A percentile compares a stretch with the other conserved stretches of the same genome.
These are phyloP conservation scores for Streptanthus diversifolius DNA, from an alignment of 345 rosid species.

Conservation along the genomic window DNA sequence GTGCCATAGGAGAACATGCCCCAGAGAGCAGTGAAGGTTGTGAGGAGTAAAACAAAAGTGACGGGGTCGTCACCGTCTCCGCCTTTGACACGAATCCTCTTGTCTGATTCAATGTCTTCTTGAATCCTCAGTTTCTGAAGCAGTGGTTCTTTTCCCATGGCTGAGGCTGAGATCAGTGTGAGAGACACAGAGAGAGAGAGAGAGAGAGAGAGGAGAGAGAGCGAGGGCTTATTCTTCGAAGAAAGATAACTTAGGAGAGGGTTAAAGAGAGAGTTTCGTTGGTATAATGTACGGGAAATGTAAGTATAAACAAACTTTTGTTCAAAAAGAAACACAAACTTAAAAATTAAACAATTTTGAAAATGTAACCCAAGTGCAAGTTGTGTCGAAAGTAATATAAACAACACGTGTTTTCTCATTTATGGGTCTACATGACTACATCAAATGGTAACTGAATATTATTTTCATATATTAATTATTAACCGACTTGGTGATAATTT, in stretches of 20 bases:
- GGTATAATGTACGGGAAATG: no score
- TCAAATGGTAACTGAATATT: not conserved
- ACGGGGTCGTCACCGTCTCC: conserved; percentile 21
- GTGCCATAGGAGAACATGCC: conserved; percentile 36
- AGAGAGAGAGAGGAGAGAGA: no score
- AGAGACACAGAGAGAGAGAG: not conserved
- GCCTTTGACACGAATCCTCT: not conserved
- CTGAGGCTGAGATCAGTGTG: conserved; percentile 1
- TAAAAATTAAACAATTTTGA: not conserved
- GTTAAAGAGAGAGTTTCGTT: no score
- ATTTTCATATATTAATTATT: not conserved
- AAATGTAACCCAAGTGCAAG: not conserved
- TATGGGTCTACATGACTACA: conserved; percentile 2
- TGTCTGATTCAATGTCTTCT: conserved; percentile 21
- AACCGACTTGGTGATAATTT: not conserved
- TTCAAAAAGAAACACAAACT: no score
- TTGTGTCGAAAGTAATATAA: not conserved
- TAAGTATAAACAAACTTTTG: no score
- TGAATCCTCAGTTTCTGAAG: conserved; percentile 20
- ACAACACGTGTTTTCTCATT: not conserved
- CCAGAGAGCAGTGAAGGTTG: conserved; percentile 35
- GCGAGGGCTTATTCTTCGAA: not conserved
- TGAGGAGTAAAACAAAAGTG: conserved; percentile 25
- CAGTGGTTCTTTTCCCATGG: conserved; percentile 32
- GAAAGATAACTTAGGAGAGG: not conserved